Percentiles rank a stretch among this genome's conserved stretches.
Conservation (phyloP, 805 yeast genomes). For the Monosporozyma aquatica region DNA sequence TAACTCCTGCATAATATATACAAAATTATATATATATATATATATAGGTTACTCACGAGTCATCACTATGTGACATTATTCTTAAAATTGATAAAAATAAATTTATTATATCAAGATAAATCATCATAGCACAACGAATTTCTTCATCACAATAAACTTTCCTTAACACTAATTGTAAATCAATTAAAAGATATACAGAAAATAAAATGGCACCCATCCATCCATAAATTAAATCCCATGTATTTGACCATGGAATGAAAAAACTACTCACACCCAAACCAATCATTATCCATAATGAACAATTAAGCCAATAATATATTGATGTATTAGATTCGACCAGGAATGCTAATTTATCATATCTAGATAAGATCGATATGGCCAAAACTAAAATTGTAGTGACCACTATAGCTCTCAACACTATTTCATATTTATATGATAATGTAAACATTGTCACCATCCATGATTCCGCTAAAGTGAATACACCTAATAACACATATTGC, state of each 20-base stretch:
- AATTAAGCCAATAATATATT: slow-evolving; percentile 32
- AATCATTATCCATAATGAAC: slow-evolving; percentile 56
- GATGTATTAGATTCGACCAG: slow-evolving; percentile 29
- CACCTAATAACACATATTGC: slow-evolving; percentile 42
- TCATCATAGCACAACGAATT: slow-evolving; percentile 64
- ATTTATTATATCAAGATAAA: slow-evolving; percentile 77
- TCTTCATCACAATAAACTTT: slow-evolving; percentile 76
- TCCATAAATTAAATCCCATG: slow-evolving; percentile 58
- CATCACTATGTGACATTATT: slow-evolving; percentile 34
- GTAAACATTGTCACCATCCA: slow-evolving; percentile 62
- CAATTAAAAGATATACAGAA: slow-evolving; percentile 62
- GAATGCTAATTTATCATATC: slow-evolving; percentile 44
- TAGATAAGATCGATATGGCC: slow-evolving; percentile 70
- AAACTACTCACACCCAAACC: slow-evolving; percentile 58
- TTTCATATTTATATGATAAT: slow-evolving; percentile 49
- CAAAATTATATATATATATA: not conserved
- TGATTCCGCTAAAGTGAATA: slow-evolving; percentile 69
- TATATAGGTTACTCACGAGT: slow-evolving; percentile 7
- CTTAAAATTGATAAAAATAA: slow-evolving; percentile 70
- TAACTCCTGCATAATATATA: no score
- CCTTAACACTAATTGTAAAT: slow-evolving; percentile 73
- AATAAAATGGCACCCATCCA: slow-evolving; percentile 68
- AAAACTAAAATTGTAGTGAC: slow-evolving; percentile 61
- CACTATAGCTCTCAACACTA: slow-evolving; percentile 61
- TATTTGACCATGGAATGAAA: slow-evolving; percentile 49